Evolutionary conservation across 495 filamentous ascomycete genomes (phyloP).

Genomic region (Glarea lozoyensis): DNA sequence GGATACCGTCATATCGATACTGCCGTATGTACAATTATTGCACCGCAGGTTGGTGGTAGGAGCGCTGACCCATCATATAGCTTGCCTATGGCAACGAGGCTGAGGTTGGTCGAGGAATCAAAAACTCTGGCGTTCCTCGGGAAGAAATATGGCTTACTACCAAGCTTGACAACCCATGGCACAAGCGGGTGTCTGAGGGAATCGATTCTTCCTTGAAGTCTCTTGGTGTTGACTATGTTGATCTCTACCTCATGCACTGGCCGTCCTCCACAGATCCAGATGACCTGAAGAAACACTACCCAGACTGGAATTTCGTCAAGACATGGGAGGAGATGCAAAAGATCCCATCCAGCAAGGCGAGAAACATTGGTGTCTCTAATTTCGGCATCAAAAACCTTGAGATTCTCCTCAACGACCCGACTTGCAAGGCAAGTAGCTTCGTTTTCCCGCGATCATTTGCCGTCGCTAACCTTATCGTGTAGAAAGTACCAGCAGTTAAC

Average conservation of each 20-base stretch:
- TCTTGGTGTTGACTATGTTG: constrained; percentile 69
- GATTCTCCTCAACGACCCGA: constrained; percentile 45
- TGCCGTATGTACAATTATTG: constrained; percentile 23
- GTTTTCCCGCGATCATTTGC: background rate
- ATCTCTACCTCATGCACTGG: constrained; percentile 69
- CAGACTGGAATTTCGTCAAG: constrained; percentile 54
- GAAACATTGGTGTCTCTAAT: constrained; percentile 77
- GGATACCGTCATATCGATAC: constrained; percentile 58
- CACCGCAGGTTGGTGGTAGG: too few species aligned
- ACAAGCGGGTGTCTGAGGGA: constrained; percentile 53
- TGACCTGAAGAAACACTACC: constrained; percentile 59
- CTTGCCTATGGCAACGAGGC: constrained; percentile 53
- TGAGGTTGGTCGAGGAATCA: constrained; percentile 57
- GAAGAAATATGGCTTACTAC: constrained; percentile 75
- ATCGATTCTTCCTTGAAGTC: constrained; percentile 62
- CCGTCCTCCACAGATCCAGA: constrained; percentile 57
- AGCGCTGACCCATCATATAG: constrained; percentile 1
- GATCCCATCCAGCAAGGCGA: constrained; percentile 54
- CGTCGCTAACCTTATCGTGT: constrained; percentile 30
- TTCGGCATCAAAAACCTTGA: constrained; percentile 66
- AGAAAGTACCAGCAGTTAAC: constrained; percentile 75
- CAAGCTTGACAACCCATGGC: constrained; percentile 78
- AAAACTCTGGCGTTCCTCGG: constrained; percentile 53
- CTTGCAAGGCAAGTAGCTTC: constrained; percentile 9
- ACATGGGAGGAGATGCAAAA: constrained; percentile 80